Evolutionary conservation across 176 grass and related monocot genomes (phyloP), one percentile per base, ranked within the genome.

Genomic region (Juncus inflexus): DNA sequence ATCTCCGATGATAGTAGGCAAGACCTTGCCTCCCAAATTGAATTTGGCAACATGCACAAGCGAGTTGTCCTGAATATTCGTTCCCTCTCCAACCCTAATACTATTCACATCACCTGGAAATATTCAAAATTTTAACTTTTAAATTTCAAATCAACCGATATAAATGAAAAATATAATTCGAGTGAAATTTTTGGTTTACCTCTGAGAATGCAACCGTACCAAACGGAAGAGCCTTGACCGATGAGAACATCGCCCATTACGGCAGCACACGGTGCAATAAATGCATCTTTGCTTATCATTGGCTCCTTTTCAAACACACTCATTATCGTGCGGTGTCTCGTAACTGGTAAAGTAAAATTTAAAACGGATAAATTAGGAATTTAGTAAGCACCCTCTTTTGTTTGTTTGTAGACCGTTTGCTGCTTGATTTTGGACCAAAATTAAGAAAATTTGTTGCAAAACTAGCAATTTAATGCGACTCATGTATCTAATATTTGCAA

Each of bases 31-130:
- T 1, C 81, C 80, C 12, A 80, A 63, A 73, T 88, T 96, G 70
- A 80, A 37, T 81, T 78, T 96, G 54, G 92, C 67, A 52, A 96
- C 92, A 73, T 96, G 92, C 60, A 96, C 84, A 38, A 96, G 82
- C 40, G 92, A 76, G 77, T 96, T 96, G 74, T 96, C 92, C 70
- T 96, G 92, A 76, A 96, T 96, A 66, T 96, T 96, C 58, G 92
- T 83, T 61, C 92, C 92, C 78, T 84, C 90, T 57, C 92, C 92
- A 67, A 96, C 69, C 66, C 53, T 80, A 69, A 96, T 88, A 66
- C 87, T 86, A 80, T 91, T 96, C n/a, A 91, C 92, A 77, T 96
- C 92, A 83, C 92, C 92, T 96, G 80, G 75, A 87, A 59, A 79
- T n/a, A n/a, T 35, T 40, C 35, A 72, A 9, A 50, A 10, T 5